Evolutionary conservation across 2,329 filamentous ascomycete genomes (phyloP).

Genomic region (Macroventuria anomochaeta): DNA sequence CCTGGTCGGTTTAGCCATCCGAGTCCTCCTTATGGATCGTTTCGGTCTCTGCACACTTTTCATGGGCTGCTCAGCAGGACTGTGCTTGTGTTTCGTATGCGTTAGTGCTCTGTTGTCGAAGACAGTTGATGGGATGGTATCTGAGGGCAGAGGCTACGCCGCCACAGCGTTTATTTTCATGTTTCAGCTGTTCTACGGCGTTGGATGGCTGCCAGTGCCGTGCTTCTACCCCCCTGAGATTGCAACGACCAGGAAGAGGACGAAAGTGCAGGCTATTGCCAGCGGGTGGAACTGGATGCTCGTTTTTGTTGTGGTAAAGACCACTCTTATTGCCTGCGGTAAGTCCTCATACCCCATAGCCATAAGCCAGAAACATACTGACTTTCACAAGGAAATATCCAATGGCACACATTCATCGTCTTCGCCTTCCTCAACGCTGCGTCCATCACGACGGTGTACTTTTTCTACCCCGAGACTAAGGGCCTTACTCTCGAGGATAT

Average conservation of each 20-base stretch:
- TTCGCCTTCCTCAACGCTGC: constrained; percentile 2
- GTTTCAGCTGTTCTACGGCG: constrained; percentile 54
- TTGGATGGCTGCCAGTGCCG: constrained; percentile 43
- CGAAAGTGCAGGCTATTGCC: constrained; percentile 5
- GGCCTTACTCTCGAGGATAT: constrained; percentile 65
- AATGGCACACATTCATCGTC: constrained; percentile 51
- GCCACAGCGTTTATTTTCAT: constrained; percentile 55
- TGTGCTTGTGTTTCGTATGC: constrained; percentile 13
- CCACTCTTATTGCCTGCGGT: constrained; percentile 47
- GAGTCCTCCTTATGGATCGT: constrained; percentile 54
- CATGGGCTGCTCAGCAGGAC: constrained; percentile 41
- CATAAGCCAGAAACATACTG: background rate
- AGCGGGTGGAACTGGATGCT: constrained; percentile 8
- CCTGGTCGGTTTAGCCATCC: constrained; percentile 53
- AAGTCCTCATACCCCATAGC: constrained; percentile 27
- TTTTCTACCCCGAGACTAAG: constrained; percentile 52
- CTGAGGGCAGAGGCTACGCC: constrained; percentile 52
- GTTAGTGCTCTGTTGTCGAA: constrained; percentile 26
- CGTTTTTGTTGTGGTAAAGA: constrained; percentile 15
- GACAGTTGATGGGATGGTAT: constrained; percentile 26
- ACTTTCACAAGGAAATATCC: constrained; percentile 47
- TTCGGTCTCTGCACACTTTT: constrained; percentile 63
- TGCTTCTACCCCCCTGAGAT: constrained; percentile 23
- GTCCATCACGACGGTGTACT: constrained; percentile 30
- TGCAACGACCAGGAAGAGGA: constrained; percentile 7